Percentiles rank a stretch among this genome's conserved stretches.
phyloP scores from a whole-genome alignment of 1,139 yeast genomes.

The Saccharomyces uvarum region DNA sequence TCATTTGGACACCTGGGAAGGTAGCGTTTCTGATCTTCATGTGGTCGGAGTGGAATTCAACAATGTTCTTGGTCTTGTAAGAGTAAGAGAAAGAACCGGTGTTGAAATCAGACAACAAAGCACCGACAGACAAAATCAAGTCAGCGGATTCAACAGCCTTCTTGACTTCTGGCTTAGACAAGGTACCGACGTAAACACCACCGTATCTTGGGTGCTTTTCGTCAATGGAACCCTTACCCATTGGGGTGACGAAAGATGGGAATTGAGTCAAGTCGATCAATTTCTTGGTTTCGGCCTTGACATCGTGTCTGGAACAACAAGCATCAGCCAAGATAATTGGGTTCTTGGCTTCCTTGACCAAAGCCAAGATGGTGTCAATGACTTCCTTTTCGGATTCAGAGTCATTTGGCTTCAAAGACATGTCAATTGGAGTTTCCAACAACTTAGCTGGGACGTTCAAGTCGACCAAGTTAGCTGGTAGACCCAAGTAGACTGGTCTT shows the following conservation, averaged over 20 bases:
- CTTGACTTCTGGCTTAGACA: slow-evolving; percentile 69
- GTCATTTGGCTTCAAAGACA: slow-evolving; percentile 55
- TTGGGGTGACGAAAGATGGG: slow-evolving; percentile 82
- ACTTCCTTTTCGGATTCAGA: slow-evolving; percentile 68
- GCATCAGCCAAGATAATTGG: slow-evolving; percentile 82
- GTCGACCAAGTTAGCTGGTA: slow-evolving; percentile 78
- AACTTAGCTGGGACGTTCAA: slow-evolving; percentile 47
- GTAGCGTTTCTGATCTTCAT: slow-evolving; percentile 69
- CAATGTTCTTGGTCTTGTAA: slow-evolving; percentile 68
- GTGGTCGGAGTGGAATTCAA: slow-evolving; percentile 87
- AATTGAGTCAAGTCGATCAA: slow-evolving; percentile 65
- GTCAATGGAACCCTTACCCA: slow-evolving; percentile 80
- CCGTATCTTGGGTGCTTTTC: slow-evolving; percentile 72
- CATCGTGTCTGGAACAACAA: slow-evolving; percentile 73
- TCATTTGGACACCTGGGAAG: slow-evolving; percentile 75
- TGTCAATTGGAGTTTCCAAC: slow-evolving; percentile 58
- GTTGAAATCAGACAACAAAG: slow-evolving; percentile 78
- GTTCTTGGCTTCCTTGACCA: slow-evolving; percentile 51
- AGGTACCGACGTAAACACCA: slow-evolving; percentile 79
- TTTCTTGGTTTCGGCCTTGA: slow-evolving; percentile 51
- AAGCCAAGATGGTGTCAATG: slow-evolving; percentile 45
- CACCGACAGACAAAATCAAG: slow-evolving; percentile 71
- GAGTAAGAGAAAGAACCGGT: slow-evolving; percentile 84
- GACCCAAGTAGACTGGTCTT: slow-evolving; percentile 76
- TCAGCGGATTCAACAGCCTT: slow-evolving; percentile 72